Conservation (phyloP, 768 basidiomycete genomes). For the Candolleomyces eurysporus region DNA sequence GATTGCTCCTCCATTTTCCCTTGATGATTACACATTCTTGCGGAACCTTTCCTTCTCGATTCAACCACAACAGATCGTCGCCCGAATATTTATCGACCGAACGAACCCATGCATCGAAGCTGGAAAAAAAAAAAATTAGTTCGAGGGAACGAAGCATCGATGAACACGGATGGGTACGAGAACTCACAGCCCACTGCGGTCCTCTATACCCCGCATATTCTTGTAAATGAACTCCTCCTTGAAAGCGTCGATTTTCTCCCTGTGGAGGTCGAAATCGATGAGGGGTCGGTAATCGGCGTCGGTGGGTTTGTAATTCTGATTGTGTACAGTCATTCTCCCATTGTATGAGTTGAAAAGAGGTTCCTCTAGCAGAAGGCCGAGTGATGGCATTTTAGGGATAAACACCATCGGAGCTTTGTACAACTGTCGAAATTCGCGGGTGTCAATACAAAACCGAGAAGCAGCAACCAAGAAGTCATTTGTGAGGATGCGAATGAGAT, state of each 20-base stretch:
- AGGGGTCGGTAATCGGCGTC: conserved; percentile 65
- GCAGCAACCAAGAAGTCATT: background rate
- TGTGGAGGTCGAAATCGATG: conserved; percentile 70
- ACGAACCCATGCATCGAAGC: conserved; percentile 85
- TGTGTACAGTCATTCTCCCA: conserved; percentile 45
- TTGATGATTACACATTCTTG: conserved; percentile 62
- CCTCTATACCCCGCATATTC: conserved; percentile 83
- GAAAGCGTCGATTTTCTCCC: conserved; percentile 73
- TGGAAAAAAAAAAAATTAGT: conserved; percentile 21
- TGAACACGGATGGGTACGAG: background rate
- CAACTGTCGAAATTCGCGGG: conserved; percentile 41
- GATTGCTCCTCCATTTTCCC: conserved; percentile 52
- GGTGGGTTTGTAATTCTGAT: conserved; percentile 48
- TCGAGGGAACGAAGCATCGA: background rate
- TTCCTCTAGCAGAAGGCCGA: conserved; percentile 89
- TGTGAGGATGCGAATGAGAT: background rate
- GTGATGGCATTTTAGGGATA: conserved; percentile 93
- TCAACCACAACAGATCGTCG: conserved; percentile 75
- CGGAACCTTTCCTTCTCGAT: conserved; percentile 76
- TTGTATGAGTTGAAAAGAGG: conserved; percentile 83
- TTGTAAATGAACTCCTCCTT: conserved; percentile 86
- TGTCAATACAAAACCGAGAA: background rate
- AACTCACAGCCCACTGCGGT: conserved; percentile 69
- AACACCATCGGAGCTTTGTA: conserved; percentile 77
- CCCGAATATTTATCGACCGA: conserved; percentile 74